Evolutionary conservation across 345 rosid genomes (phyloP).

Genomic region (Eucalyptus caleyi): DNA sequence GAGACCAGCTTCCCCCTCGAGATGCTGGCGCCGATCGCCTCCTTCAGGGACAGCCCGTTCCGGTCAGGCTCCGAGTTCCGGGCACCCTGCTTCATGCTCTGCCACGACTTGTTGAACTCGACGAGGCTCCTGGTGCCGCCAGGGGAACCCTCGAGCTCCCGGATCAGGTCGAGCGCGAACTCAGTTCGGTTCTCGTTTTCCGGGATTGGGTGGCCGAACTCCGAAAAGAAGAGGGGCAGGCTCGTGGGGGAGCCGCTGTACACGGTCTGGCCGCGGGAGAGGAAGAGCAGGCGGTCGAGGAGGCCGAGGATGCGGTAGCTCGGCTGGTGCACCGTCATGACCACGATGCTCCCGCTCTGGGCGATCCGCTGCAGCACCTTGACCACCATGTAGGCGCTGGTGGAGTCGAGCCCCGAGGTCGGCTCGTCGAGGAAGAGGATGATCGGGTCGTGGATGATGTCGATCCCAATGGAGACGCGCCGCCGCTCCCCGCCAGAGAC

Average conservation of each 20-base stretch:
- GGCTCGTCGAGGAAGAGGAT: conserved; percentile 87
- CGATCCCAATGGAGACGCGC: conserved; percentile 86
- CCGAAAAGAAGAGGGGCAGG: conserved; percentile 48
- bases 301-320: conserved; percentile 72
- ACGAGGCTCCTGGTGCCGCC: conserved; percentile 74
- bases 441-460: conserved; percentile 87
- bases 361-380: conserved; percentile 88
- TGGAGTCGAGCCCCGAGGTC: conserved; percentile 90
- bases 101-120: conserved; percentile 79
- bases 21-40: conserved; percentile 86
- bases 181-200: conserved; percentile 85
- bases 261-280: conserved; percentile 91
- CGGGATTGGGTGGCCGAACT: conserved; percentile 88
- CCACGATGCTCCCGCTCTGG: conserved; percentile 84
- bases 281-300: conserved; percentile 62
- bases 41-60: conserved; percentile 52
- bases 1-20: conserved; percentile 84
- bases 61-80: conserved; percentile 13
- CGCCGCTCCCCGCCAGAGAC: conserved; percentile 92
- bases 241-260: conserved; percentile 72
- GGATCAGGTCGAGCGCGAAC: conserved; percentile 67
- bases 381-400: conserved; percentile 95
- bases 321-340: conserved; percentile 95
- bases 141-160: conserved; percentile 82
- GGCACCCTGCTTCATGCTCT: conserved; percentile 37